Evolutionary conservation across 2,329 filamentous ascomycete genomes (phyloP).

Genomic region (Sporothrix dimorphospora): DNA sequence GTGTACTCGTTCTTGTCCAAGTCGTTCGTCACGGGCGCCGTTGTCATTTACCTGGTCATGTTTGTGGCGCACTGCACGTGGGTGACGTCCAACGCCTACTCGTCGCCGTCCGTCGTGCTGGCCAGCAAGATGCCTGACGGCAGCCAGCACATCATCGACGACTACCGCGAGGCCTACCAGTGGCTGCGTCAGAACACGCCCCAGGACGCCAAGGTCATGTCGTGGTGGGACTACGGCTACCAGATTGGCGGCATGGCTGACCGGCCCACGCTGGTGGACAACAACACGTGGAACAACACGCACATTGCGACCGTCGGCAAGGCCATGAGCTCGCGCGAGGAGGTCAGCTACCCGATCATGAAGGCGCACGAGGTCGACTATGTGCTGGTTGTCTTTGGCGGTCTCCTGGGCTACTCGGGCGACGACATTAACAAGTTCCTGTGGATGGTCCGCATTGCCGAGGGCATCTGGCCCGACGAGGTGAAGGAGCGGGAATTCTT

Average conservation of each 20-base stretch:
- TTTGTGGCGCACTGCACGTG: constrained; percentile 98
- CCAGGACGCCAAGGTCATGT: constrained; percentile 97
- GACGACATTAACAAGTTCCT: constrained; percentile 99
- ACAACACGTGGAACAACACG: constrained; percentile 99
- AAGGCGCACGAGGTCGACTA: constrained; percentile 98
- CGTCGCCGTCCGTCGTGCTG: constrained; percentile 93
- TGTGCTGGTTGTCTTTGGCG: constrained; percentile 95
- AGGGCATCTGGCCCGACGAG: constrained; percentile 99
- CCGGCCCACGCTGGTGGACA: constrained; percentile 93
- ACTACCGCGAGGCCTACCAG: constrained; percentile 99
- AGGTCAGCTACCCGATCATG: constrained; percentile 98
- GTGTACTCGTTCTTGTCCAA: constrained; percentile 84
- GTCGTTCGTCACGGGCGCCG: constrained; percentile 69
- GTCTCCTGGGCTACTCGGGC: constrained; percentile 92
- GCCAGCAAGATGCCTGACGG: constrained; percentile 92
- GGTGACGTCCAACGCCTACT: constrained; percentile 99
- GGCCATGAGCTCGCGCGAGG: constrained; percentile 96
- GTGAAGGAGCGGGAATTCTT: constrained; percentile 97
- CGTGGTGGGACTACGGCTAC: constrained; percentile 99
- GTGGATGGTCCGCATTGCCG: constrained; percentile 99
- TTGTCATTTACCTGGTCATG: constrained; percentile 80
- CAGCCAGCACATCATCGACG: constrained; percentile 97
- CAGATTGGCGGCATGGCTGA: constrained; percentile 99
- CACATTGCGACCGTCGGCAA: constrained; percentile 99
- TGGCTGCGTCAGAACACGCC: constrained; percentile 98